Evolutionary conservation across 2,329 filamentous ascomycete species (phyloP), one percentile per base, ranked within the genome.

Genomic region (Colletotrichum paranaense): DNA sequence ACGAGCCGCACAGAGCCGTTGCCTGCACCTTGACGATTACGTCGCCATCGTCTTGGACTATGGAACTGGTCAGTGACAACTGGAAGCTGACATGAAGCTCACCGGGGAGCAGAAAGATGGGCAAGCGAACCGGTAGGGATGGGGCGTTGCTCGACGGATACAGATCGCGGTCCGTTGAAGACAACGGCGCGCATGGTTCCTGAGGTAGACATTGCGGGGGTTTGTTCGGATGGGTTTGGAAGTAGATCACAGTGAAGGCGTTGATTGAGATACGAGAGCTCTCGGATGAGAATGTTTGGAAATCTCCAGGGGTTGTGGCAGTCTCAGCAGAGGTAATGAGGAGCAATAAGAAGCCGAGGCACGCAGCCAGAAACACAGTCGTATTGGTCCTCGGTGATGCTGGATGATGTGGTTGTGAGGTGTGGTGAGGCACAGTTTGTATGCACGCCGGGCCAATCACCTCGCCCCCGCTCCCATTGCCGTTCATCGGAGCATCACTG

Each of bases 1-100:
- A 95, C 94, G 93, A 96, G 80, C 95, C 95, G 81, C 95, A 98
- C 38, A 98, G 88, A 19, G 94, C 95, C 30, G 95, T 94, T 77
- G 94, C 93, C 73, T 91, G 88, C 24, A 97, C 94, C 81, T 94
- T 95, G 79, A 98, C 90, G 76, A 98, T 92, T 71, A 96, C 89
- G 80, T 98, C 95, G 69, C 88, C 89, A 6, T 90, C 87, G 72
- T 94, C 87, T 77, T 92, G 87, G 75, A 98, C 87, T 89, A 65
- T 63, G 49, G 19, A 2, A n/a, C 14, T 46, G 6, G 55, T 73
- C n/a, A 73, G 56, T 30, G 55, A 32, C 24, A 19, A 42, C 14
- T 52, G 19, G 42, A 30, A 46, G n/a, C 28, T 24, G 22, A 19
- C 4, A 14, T 58, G 19, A 32, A 35, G 38, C 14, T 35, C n/a